A percentile compares a stretch with the other conserved stretches of the same genome.
These are phyloP conservation scores for Leccinum pachyderme DNA, from an alignment of 1,284 basidiomycete species.

Conservation along the genomic window DNA sequence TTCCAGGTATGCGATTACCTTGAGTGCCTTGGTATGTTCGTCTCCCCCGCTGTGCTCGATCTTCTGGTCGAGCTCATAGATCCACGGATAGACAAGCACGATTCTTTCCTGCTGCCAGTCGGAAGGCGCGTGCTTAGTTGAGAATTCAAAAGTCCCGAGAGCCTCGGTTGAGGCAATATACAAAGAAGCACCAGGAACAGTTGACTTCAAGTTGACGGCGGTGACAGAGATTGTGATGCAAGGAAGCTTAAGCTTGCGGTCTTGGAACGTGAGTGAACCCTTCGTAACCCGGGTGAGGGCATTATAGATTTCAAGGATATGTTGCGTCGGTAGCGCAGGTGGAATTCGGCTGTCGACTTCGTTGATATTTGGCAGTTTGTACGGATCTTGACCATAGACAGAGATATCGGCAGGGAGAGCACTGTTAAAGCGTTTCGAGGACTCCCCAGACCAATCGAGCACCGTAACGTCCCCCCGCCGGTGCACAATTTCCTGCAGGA, in stretches of 20 bases:
- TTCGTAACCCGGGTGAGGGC: not conserved
- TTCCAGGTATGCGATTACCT: not conserved
- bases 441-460: constrained; percentile 17
- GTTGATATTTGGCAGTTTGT: not conserved
- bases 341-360: not conserved
- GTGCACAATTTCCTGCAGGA: constrained; percentile 15
- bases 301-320: not conserved
- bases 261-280: not conserved
- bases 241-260: constrained; percentile 10
- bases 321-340: not conserved
- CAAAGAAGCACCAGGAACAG: no score
- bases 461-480: constrained; percentile 6
- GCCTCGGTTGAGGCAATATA: constrained; percentile 1
- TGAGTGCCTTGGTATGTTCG: not conserved
- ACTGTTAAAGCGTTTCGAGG: constrained; percentile 17
- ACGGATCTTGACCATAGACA: constrained; percentile 5
- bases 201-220: not conserved
- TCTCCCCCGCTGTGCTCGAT: not conserved
- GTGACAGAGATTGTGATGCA: constrained; percentile 13
- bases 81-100: constrained; percentile 15
- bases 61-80: constrained; percentile 6
- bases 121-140: not conserved
- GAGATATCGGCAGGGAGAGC: constrained; percentile 9
- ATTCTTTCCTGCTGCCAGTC: not conserved
- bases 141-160: constrained; percentile 3